Evolutionary conservation across 2,329 filamentous ascomycete species (phyloP), one percentile per base, ranked within the genome.

Genomic region (Fusarium sacchari): DNA sequence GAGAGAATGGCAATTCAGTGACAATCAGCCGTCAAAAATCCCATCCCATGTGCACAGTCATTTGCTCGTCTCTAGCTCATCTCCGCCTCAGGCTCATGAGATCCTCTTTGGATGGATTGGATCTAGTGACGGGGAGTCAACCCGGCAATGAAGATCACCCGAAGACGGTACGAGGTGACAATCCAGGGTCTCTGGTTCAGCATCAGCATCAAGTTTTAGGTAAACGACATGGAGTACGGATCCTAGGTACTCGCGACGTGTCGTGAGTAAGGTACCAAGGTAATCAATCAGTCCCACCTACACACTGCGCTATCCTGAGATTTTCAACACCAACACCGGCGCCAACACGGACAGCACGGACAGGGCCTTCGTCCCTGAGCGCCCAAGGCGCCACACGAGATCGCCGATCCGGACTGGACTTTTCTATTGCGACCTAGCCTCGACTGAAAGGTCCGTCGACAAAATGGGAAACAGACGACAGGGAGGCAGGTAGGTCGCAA

Each of bases 391-490:
- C 55, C 59, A 56, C 53, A 61, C 28, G 26, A 72, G 67, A 74
- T 74, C 71, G 63, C 57, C 59, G 72, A 74, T 74, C 71, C 49
- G 44, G 37, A 52, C 34, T 46, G 18, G 61, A 43, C 32, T 37
- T 34, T 58, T 64, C 40, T 49, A 20, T 26, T 44, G 28, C 32
- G 44, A 44, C 37, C 47, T 77, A 70, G 74, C 22, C 55, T 67
- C 73, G 76, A 75, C 76, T 78, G 67, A 78, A 75, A 76, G 71
- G 49, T 69, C 68, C 69, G 74, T 77, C 76, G 67, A 76, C 37
- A 40, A 40, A 36, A 55, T 44, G 55, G 40, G 37, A 39, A 56
- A 32, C 28, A n/a, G 42, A 40, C 46, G 70, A 55, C 36, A 56
- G 57, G 64, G 57, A 69, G 60, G 61, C n/a, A 56, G 39, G 17